Base-by-base conservation (phyloP, 2,329 filamentous ascomycete species). In the Thelonectria blattea region DNA sequence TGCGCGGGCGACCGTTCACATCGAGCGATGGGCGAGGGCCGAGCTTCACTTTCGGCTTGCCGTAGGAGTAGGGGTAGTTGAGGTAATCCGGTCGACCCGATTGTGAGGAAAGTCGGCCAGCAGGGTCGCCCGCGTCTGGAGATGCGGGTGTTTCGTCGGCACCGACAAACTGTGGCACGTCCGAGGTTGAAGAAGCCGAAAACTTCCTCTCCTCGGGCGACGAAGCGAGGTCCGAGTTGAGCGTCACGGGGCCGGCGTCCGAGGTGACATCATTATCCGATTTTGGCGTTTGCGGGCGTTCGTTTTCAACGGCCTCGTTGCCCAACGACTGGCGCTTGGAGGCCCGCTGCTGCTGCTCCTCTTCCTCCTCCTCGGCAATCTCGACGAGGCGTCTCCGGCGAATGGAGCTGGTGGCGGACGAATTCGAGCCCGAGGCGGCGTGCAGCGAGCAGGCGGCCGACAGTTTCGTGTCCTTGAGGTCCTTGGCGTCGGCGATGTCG, bases 311-410 rank as follows among this genome's bases (percentile, higher is more conserved):
- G 39, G 76, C 75, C 68, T 85, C 78, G 71, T 84, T 80, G 18
- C 82, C 79, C 8, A 83, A 76, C 2, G 84, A 87, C 69, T 88
- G 82, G 56, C 86, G 80, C 70, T 88, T 89, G 43, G 78, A 79
- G 27, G 86, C 80, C n/a, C 74, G 74, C 64, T 85, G 77, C 61
- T 89, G 77, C 60, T 83, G 77, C 62, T 89, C 87, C 70, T 96
- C 93, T 72, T 96, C 92, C 55, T 90, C 91, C 78, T 95, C 91
- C 77, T 98, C 95, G n/a, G 90, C 88, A 73, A 98, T 97, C 78
- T 96, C 94, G 79, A 94, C 90, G 69, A 98, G 80, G 66, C 91
- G 88, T 69, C 89, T 86, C 71, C 88, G 85, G 60, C 90, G 87
- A 65, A 93, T 81, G 5, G 92, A 96, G 73, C 91, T 93, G 50